A percentile compares a stretch with the other conserved stretches of the same genome.
Conservation (phyloP, 305 asterid genomes). For the Plantago lanceolata region DNA sequence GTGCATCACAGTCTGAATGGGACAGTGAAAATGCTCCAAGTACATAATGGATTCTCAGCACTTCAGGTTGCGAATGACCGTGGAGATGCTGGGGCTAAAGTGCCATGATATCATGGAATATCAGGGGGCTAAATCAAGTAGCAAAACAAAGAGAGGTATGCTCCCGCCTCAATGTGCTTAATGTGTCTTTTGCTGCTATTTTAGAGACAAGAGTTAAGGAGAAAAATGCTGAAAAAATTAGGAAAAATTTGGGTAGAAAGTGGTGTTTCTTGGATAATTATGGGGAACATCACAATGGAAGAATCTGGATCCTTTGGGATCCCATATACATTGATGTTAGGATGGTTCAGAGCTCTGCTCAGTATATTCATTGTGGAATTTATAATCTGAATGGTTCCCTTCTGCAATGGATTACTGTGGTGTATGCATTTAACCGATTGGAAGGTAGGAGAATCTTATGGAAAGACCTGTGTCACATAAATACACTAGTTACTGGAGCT, state of each 20-base stretch:
- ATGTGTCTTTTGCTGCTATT: background rate
- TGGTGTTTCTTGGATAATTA: background rate
- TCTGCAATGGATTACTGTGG: background rate
- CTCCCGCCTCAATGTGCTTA: no score
- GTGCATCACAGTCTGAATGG: no score
- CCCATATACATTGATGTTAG: no score
- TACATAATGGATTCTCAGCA: no score
- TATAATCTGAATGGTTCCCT: background rate
- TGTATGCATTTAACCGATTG: background rate
- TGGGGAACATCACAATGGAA: background rate
- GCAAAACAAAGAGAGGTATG: background rate
- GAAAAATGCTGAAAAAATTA: background rate
- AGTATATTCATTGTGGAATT: background rate
- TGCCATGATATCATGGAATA: background rate
- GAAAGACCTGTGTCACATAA: background rate
- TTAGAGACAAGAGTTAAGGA: background rate
- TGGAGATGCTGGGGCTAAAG: no score
- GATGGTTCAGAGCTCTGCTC: background rate
- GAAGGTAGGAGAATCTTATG: background rate
- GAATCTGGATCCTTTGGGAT: background rate
- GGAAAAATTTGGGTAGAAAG: background rate
- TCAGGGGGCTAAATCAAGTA: background rate
- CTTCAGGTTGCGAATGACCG: no score
- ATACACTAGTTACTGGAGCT: background rate
- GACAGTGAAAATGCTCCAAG: no score